Conservation (phyloP, 148 eudicot species). For the Beta vulgaris region DNA sequence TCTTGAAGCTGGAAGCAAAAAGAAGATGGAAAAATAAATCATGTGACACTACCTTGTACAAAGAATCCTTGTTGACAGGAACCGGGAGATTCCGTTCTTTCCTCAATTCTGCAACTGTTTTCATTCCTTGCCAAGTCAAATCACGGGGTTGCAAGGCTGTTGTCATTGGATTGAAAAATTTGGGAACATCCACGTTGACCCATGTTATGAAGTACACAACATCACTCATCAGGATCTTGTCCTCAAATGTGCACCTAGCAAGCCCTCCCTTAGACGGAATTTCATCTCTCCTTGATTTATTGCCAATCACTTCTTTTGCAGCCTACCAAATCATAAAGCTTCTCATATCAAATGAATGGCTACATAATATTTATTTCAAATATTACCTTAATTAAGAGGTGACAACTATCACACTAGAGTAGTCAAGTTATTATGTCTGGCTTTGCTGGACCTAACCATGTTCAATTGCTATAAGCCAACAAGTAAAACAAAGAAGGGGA, state of each 20-base stretch:
- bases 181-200: conserved; percentile 89
- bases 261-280: conserved; percentile 69
- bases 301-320: conserved; percentile 81
- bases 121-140: conserved; percentile 76
- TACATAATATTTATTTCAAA: neutral
- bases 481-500: neutral
- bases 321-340: conserved; percentile 47
- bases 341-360: neutral
- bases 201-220: conserved; percentile 83
- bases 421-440: neutral
- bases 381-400: neutral
- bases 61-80: conserved; percentile 80
- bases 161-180: conserved; percentile 74
- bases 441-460: neutral
- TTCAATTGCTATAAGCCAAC: neutral
- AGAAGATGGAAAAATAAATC: neutral
- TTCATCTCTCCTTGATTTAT: conserved; percentile 53
- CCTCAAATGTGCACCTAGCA: conserved; percentile 98
- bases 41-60: conserved; percentile 55
- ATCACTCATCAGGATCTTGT: conserved; percentile 90
- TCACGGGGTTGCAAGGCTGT: conserved; percentile 91
- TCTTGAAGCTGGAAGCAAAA: conserved; percentile 1
- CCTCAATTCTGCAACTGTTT: conserved; percentile 87
- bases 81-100: conserved; percentile 57
- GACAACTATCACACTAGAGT: neutral